Conservation (phyloP, 1,139 yeast species). For the Wickerhamomyces sp. region DNA sequence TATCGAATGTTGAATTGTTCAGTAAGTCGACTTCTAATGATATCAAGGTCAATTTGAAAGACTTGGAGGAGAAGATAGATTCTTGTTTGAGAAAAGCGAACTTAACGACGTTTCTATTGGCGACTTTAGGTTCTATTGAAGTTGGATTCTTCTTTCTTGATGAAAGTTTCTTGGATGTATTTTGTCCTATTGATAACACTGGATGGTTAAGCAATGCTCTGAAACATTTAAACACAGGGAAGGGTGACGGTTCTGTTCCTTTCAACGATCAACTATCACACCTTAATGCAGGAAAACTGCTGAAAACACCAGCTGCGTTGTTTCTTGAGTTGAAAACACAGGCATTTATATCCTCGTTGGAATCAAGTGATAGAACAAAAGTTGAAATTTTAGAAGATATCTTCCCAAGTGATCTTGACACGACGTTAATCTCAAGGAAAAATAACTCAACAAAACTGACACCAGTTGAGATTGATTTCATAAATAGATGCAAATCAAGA, state of each 20-base stretch:
- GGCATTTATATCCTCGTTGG: conserved; percentile 85
- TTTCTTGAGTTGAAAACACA: conserved; percentile 89
- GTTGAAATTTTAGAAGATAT: conserved; percentile 70
- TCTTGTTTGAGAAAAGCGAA: conserved; percentile 78
- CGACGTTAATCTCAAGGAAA: conserved; percentile 47
- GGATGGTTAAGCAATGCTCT: conserved; percentile 15
- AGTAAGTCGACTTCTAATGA: conserved; percentile 6
- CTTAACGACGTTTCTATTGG: conserved; percentile 79
- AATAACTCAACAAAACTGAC: conserved; percentile 37
- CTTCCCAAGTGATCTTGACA: conserved; percentile 64
- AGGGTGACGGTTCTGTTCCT: conserved; percentile 5
- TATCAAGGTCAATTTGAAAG: conserved; percentile 10
- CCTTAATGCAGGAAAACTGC: conserved; percentile 38
- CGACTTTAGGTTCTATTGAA: conserved; percentile 77
- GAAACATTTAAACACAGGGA: conserved; percentile 3
- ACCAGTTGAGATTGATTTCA: conserved; percentile 69
- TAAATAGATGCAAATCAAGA: conserved; percentile 64
- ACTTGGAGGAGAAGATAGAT: conserved; percentile 30
- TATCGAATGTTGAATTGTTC: conserved; percentile 4
- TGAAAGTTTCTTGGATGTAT: conserved; percentile 77
- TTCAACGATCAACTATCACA: conserved; percentile 1
- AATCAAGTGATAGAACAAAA: conserved; percentile 54
- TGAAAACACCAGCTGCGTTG: conserved; percentile 75
- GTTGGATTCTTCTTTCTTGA: conserved; percentile 85
- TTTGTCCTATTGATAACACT: conserved; percentile 53